phyloP scores from a whole-genome alignment of 2,329 filamentous ascomycete species.

The Diaporthe sp. region DNA sequence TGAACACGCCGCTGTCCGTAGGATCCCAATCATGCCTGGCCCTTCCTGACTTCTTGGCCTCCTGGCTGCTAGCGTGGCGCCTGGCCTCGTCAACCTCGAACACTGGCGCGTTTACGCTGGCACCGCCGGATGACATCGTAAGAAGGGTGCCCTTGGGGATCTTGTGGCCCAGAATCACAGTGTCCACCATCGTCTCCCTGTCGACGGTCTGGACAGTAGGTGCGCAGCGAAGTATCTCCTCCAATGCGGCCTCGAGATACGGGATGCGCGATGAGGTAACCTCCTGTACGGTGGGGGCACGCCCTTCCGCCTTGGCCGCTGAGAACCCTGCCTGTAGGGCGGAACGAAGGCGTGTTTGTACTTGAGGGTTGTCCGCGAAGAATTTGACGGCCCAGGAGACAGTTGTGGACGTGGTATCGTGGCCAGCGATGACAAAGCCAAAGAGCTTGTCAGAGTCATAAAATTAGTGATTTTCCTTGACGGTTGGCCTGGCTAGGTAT shows the following conservation, averaged over 20 bases:
- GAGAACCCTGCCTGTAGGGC: conserved; percentile 53
- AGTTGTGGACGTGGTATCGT: conserved; percentile 59
- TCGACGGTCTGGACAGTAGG: conserved; percentile 60
- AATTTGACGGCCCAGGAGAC: conserved; percentile 58
- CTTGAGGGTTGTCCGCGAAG: conserved; percentile 53
- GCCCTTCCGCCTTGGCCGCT: conserved; percentile 52
- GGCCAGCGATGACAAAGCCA: conserved; percentile 56
- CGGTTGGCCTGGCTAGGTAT: neutral
- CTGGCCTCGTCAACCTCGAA: neutral
- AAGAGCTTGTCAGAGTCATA: conserved; percentile 49
- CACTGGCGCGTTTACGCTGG: rapidly evolving
- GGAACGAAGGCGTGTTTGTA: conserved; percentile 55
- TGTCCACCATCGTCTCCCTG: conserved; percentile 54
- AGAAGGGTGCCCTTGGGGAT: conserved; percentile 58
- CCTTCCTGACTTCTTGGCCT: neutral
- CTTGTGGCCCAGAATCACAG: conserved; percentile 54
- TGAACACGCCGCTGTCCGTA: neutral
- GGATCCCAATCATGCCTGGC: neutral
- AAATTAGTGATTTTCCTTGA: conserved; percentile 40
- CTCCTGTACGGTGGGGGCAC: conserved; percentile 48
- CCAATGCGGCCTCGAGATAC: conserved; percentile 59
- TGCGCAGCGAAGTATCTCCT: conserved; percentile 60
- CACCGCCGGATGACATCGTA: conserved; percentile 54
- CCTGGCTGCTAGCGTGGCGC: neutral
- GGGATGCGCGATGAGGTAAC: conserved; percentile 55